Evolutionary conservation across 1,284 basidiomycete species (phyloP), one percentile per base, ranked within the genome.

Genomic region (Ceratobasidium sp.): DNA sequence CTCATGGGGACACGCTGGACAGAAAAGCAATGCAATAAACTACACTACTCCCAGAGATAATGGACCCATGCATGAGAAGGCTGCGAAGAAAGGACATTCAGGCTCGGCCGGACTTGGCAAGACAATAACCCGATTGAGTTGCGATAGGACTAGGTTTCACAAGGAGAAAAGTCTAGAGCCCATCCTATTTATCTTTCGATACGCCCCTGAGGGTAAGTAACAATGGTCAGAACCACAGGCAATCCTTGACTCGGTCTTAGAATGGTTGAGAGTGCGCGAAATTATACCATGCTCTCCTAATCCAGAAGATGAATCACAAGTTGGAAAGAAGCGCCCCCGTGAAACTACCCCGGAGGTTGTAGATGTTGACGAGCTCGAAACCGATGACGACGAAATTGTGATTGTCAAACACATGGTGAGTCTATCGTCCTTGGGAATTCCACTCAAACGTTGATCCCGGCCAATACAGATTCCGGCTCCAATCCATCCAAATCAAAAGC

Each of bases 321-420:
- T 6, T 3, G 6, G 17, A n/a, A 45, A 17, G 13, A 62, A 62
- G 12, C 57, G 57, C 22, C 31, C 42, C n/a, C 57, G 45, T 3
- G 27, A 34, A 15, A 15, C 7, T 13, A 49, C 57, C 5, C 57
- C 43, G 13, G 57, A 62, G 1, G 15, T 62, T 7, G 17, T 62
- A 12, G 57, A 62, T 31, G 5, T 62, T 17, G 57, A 62, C 22
- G 57, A 62, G 0, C 45, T 62, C 15, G 57, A 62, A 34, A 49
- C 31, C 1, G 57, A 62, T 13, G 57, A 62, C 17, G 57, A 62
- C 20, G 31, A 62, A 1, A 25, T 62, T 10, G 32, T 43, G 5
- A 25, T 58, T 49, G 31, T 47, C 22, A 62, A 62, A 15, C 43
- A 47, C 27, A 20, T 62, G 43, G 57, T 38, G 25, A n/a, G n/a